Evolutionary conservation across 2,329 filamentous ascomycete genomes (phyloP).

Genomic region (Curvularia verruculosa): DNA sequence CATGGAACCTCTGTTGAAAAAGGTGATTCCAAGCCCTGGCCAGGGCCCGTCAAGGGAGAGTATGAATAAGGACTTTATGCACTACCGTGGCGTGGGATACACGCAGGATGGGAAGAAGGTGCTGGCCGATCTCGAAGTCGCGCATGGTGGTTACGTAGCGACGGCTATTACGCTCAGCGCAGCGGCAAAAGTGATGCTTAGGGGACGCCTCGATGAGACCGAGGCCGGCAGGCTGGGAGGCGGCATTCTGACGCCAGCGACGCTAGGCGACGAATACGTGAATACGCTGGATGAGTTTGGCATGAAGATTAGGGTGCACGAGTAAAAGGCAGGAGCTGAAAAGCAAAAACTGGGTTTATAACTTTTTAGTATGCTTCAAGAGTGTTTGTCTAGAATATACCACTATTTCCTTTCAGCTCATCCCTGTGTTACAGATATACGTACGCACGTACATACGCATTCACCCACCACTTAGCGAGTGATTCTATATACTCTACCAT

Average conservation of each 20-base stretch:
- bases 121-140: constrained; percentile 61
- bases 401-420: neutral
- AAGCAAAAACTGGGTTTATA: neutral
- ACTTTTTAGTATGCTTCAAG: neutral
- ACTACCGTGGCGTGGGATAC: constrained; percentile 68
- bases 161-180: constrained; percentile 69
- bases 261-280: constrained; percentile 69
- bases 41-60: constrained; percentile 53
- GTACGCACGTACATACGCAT: too few species aligned
- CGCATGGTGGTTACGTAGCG: constrained; percentile 70
- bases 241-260: constrained; percentile 74
- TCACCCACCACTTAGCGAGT: neutral
- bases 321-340: constrained; percentile 6
- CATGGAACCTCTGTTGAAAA: constrained; percentile 37
- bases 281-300: constrained; percentile 67
- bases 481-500: neutral
- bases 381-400: neutral
- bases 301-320: constrained; percentile 58
- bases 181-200: constrained; percentile 68
- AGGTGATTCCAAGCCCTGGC: constrained; percentile 38
- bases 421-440: neutral
- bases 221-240: constrained; percentile 62
- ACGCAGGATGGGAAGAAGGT: constrained; percentile 61
- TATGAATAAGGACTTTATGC: constrained; percentile 64
- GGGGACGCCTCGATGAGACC: constrained; percentile 60